phyloP scores from a whole-genome alignment of 768 basidiomycete species.

The Rhizopogon salebrosus region DNA sequence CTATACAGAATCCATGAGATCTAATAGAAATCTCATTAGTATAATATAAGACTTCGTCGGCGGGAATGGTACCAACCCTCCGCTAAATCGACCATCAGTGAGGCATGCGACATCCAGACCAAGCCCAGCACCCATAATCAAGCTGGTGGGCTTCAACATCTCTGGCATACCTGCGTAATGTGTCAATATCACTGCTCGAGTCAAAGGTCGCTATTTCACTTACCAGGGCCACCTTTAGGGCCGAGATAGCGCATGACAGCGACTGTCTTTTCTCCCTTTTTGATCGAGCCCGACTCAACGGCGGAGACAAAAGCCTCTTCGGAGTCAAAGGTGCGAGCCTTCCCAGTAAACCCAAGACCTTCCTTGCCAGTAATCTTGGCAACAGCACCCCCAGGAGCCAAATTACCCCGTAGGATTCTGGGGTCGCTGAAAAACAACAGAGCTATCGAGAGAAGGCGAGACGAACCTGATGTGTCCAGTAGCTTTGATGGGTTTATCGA shows the following conservation, averaged over 20 bases:
- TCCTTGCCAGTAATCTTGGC: conserved; percentile 97
- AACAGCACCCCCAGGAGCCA: conserved; percentile 93
- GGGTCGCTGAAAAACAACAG: background rate
- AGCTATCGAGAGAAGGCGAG: conserved; percentile 1
- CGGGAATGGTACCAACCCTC: conserved; percentile 62
- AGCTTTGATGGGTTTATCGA: conserved; percentile 82
- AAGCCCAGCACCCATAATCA: conserved; percentile 98
- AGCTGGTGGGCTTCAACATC: conserved; percentile 96
- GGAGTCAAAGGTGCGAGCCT: conserved; percentile 87
- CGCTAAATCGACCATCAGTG: conserved; percentile 97
- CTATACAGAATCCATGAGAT: conserved; percentile 95
- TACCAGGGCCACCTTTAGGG: conserved; percentile 93
- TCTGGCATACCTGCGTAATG: conserved; percentile 84
- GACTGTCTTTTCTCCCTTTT: conserved; percentile 95
- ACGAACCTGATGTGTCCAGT: conserved; percentile 84
- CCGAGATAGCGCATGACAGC: conserved; percentile 94
- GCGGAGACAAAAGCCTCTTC: conserved; percentile 87
- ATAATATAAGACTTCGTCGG: conserved; percentile 12
- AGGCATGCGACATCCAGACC: conserved; percentile 94
- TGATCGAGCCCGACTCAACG: conserved; percentile 83
- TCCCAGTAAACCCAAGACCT: conserved; percentile 83
- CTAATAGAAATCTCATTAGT: conserved; percentile 34
- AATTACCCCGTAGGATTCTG: conserved; percentile 87
- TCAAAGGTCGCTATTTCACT: conserved; percentile 20
- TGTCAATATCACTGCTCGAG: conserved; percentile 2